These are phyloP conservation scores for Botryotinia calthae DNA, from an alignment of 2,329 filamentous ascomycete genomes.

Conservation along the genomic window DNA sequence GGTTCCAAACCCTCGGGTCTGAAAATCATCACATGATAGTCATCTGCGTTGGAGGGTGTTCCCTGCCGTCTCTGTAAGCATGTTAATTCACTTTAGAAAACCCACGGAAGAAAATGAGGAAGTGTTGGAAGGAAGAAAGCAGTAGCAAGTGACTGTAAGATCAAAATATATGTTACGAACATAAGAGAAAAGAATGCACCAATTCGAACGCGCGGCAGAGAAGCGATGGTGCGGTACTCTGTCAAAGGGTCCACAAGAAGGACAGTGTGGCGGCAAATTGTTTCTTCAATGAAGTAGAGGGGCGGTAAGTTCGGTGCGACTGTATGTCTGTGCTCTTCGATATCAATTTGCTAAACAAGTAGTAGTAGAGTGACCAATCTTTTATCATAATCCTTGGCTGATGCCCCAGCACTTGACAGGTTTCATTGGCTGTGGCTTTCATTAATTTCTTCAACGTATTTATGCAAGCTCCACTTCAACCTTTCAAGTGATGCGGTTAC, in stretches of 20 bases:
- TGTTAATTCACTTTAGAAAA: neutral
- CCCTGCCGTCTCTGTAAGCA: neutral
- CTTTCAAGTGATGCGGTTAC: neutral
- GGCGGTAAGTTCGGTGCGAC: conserved; percentile 9
- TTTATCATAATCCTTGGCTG: neutral
- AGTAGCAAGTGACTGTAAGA: neutral
- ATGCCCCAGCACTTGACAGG: conserved; percentile 10
- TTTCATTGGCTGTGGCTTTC: neutral
- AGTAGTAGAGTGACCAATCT: neutral
- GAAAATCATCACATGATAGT: conserved; percentile 15
- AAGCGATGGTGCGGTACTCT: conserved; percentile 11
- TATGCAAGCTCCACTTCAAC: conserved; percentile 13
- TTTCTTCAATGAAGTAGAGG: conserved; percentile 18
- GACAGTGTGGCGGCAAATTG: conserved; percentile 10
- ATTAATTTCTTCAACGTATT: conserved; percentile 12
- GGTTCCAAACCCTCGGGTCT: neutral
- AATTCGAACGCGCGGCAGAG: conserved; percentile 15
- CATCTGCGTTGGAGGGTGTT: conserved; percentile 2
- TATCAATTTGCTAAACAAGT: neutral
- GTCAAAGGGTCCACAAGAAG: conserved; percentile 9
- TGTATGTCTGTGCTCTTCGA: neutral
- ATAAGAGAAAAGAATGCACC: neutral
- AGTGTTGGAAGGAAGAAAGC: neutral
- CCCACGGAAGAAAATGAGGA: neutral
- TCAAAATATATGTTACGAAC: neutral